Evolutionary conservation across 2,329 filamentous ascomycete species (phyloP), one percentile per base, ranked within the genome.

Genomic region (Pyrenophora tritici-repentis): DNA sequence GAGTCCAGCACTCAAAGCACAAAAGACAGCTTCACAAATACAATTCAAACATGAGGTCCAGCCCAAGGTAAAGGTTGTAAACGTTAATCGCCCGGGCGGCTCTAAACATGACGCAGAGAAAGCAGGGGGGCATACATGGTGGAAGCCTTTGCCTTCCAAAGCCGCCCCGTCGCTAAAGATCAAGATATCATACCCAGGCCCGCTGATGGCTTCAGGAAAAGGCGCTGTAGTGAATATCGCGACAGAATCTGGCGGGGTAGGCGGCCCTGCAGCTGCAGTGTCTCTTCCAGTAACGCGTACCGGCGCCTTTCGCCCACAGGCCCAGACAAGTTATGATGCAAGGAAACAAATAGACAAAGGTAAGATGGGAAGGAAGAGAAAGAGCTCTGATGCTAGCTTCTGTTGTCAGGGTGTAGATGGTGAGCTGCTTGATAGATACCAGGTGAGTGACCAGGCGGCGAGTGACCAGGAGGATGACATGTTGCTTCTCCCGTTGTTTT

Each of bases 181-280:
- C 2, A 58, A 59, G 10, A 70, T 71, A 13, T 68, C 65, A 6
- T 41, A 38, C 4, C 63, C 63, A 1, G 32, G 46, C 1, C 63
- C 62, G 3, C 49, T 65, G 12, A 42, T 57, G 18, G 47, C 44
- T 4, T 36, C 47, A 17, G 20, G 42, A 10, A 13, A 48, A 32
- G 41, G 43, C 7, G 17, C 22, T 6, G 34, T 49, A 13, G 55
- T 44, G 1, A 66, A 67, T 10, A 13, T 61, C n/a, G 51, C 61
- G 4, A 34, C 24, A 3, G 48, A 51, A 29, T 50, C 37, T 3
- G 60, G 58, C n/a, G 50, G 60, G 2, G 53, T 62, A 13, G 61
- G 54, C 12, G 56, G 58, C 7, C 56, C 56, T 9, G 50, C 42
- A 10, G 53, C 55, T 10, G 56, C 56, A 12, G 13, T 52, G 9